Percentiles rank a stretch among this genome's conserved stretches.
phyloP scores from a whole-genome alignment of 2,329 filamentous ascomycete species.

The Ophiostoma fasciatum region DNA sequence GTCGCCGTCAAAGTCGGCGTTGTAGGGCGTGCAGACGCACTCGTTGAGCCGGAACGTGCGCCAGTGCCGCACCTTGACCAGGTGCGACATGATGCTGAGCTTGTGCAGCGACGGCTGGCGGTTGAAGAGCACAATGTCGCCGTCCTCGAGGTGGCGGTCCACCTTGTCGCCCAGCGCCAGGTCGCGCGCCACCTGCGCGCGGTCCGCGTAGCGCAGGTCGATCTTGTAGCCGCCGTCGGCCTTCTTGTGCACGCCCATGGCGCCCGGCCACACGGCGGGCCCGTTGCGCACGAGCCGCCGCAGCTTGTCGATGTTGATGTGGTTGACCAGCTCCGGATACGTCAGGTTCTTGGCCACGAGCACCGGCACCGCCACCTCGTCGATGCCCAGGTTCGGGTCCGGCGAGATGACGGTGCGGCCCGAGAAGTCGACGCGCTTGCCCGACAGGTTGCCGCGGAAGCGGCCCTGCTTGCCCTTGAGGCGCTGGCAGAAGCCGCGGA shows the following conservation, averaged over 20 bases:
- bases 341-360: slow-evolving; percentile 94
- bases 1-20: slow-evolving; percentile 96
- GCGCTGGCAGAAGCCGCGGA: slow-evolving; percentile 86
- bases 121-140: slow-evolving; percentile 94
- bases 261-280: slow-evolving; percentile 68
- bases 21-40: slow-evolving; percentile 96
- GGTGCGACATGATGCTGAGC: slow-evolving; percentile 93
- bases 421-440: slow-evolving; percentile 97
- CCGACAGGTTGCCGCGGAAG: slow-evolving; percentile 91
- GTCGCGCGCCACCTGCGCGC: slow-evolving; percentile 54
- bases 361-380: slow-evolving; percentile 82
- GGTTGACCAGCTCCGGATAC: slow-evolving; percentile 78
- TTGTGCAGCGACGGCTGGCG: slow-evolving; percentile 96
- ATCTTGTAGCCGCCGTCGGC: slow-evolving; percentile 54
- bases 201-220: slow-evolving; percentile 60
- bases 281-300: slow-evolving; percentile 61
- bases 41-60: slow-evolving; percentile 94
- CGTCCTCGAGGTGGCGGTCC: slow-evolving; percentile 87
- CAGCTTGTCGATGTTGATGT: slow-evolving; percentile 75
- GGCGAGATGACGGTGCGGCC: slow-evolving; percentile 95
- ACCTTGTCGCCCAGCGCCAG: slow-evolving; percentile 77
- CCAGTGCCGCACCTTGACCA: slow-evolving; percentile 85
- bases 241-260: slow-evolving; percentile 35
- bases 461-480: slow-evolving; percentile 95
- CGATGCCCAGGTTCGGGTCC: slow-evolving; percentile 84